Evolutionary conservation across 768 basidiomycete species (phyloP), one percentile per base, ranked within the genome.

Genomic region (Lactarius deliciosus): DNA sequence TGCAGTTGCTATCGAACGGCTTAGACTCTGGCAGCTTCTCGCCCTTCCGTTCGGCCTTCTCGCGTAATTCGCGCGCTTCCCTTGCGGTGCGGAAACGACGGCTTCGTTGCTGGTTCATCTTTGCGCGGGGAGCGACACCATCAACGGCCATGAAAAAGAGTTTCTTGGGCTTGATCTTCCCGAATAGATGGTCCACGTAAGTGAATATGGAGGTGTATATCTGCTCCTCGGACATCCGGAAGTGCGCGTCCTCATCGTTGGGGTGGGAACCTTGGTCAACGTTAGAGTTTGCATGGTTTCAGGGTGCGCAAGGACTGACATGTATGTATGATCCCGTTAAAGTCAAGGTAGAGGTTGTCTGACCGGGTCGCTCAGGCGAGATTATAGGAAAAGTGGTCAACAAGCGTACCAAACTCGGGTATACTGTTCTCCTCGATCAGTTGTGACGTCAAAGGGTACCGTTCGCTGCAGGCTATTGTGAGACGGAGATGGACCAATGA

Each of bases 111-210:
- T 98, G 96, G 75, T 99, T 99, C 96, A 98, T 97, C 84, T 99
- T 98, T 40, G 96, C 96, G 56, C 96, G 82, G 5, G 96, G 96
- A 0, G 96, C 96, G 16, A 98, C 96, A 57, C 96, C 96, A 75
- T 98, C 97, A 56, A 99, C 90, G 30, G 96, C 97, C 91, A 99
- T 96, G 78, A 97, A 98, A 77, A 98, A 98, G 15, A 97, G 80
- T 75, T 98, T 97, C 82, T 93, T 90, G 0, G 97, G 97, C 76
- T 96, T 98, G 69, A 99, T 98, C 80, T 96, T 98, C 36, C 89
- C 86, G 77, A 99, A 99, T 8, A 99, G 82, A 73, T 94, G 91
- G 79, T 98, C 95, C 66, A 98, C 94, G 79, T 99, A 99, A 62
- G 93, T 82, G 74, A 98, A 98, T 73, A 98, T 95, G 40, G 94